These are phyloP conservation scores for Albugo candida DNA, from an alignment of 352 stramenopile species.

Conservation along the genomic window DNA sequence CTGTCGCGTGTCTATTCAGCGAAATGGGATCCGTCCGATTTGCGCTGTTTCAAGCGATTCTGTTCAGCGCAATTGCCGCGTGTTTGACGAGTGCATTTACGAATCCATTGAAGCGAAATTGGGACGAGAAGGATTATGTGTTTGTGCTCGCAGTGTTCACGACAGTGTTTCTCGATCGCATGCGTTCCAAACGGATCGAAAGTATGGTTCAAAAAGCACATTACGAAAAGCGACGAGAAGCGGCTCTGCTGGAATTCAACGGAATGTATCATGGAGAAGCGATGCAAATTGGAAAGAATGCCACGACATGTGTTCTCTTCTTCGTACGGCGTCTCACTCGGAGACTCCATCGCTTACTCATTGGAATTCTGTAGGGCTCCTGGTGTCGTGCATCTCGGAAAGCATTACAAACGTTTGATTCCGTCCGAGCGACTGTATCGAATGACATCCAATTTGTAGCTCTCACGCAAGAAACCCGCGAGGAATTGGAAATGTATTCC, in stretches of 20 bases:
- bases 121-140: slow-evolving; percentile 30
- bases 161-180: slow-evolving; percentile 32
- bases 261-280: no score
- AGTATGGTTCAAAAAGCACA: slow-evolving; percentile 17
- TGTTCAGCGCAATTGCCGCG: slow-evolving; percentile 23
- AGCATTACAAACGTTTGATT: slow-evolving; percentile 27
- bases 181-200: slow-evolving; percentile 34
- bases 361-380: neutral
- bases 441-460: slow-evolving; percentile 30
- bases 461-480: slow-evolving; percentile 43
- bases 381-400: neutral
- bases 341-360: neutral
- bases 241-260: no score
- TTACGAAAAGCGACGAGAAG: slow-evolving; percentile 7
- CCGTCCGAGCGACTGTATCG: slow-evolving; percentile 18
- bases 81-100: slow-evolving; percentile 23
- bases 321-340: slow-evolving; percentile 21
- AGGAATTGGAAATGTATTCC: slow-evolving; percentile 40
- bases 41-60: slow-evolving; percentile 12
- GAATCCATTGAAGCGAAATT: slow-evolving; percentile 12
- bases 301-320: slow-evolving; percentile 55
- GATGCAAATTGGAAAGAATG: slow-evolving; percentile 28
- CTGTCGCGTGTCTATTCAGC: no score
- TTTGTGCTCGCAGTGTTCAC: slow-evolving; percentile 35
- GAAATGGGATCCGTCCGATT: no score